Percentiles rank a stretch among this genome's conserved stretches.
Evolutionary conservation across 352 stramenopile species (phyloP).

Genomic region (Phytophthora pinifolia): DNA sequence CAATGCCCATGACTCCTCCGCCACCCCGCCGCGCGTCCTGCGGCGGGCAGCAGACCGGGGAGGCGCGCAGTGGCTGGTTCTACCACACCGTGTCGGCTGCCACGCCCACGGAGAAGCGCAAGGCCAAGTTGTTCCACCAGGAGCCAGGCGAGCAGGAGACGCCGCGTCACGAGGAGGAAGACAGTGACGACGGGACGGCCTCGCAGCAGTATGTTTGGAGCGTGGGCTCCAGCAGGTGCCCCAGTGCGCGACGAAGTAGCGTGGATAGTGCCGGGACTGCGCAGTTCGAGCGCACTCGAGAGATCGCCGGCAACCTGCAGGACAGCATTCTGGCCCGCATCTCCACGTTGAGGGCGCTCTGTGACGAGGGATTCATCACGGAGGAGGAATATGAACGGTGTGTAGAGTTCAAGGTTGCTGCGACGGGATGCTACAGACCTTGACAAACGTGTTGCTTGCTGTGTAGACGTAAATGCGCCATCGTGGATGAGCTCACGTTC

Average conservation of each 20-base stretch:
- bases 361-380: constrained; percentile 79
- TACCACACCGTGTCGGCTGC: constrained; percentile 61
- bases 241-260: constrained; percentile 8
- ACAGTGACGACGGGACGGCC: constrained; percentile 10
- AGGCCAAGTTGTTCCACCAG: constrained; percentile 25
- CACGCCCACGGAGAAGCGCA: constrained; percentile 42
- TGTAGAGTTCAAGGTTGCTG: not conserved
- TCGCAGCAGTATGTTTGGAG: constrained; percentile 30
- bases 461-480: constrained; percentile 62
- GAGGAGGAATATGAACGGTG: constrained; percentile 79
- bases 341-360: constrained; percentile 69
- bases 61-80: constrained; percentile 28
- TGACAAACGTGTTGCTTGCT: constrained; percentile 9
- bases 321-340: constrained; percentile 67
- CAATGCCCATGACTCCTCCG: constrained; percentile 7
- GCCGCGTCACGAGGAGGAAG: constrained; percentile 2
- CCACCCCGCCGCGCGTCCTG: constrained; percentile 23
- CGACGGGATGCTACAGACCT: not conserved
- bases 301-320: constrained; percentile 38
- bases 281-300: constrained; percentile 43
- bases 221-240: constrained; percentile 15
- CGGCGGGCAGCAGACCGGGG: constrained; percentile 40
- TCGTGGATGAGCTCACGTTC: constrained; percentile 79
- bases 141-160: constrained; percentile 21
- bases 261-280: constrained; percentile 13